Conservation (phyloP, 2,329 filamentous ascomycete species). For the Aspergillus ochraceus region DNA sequence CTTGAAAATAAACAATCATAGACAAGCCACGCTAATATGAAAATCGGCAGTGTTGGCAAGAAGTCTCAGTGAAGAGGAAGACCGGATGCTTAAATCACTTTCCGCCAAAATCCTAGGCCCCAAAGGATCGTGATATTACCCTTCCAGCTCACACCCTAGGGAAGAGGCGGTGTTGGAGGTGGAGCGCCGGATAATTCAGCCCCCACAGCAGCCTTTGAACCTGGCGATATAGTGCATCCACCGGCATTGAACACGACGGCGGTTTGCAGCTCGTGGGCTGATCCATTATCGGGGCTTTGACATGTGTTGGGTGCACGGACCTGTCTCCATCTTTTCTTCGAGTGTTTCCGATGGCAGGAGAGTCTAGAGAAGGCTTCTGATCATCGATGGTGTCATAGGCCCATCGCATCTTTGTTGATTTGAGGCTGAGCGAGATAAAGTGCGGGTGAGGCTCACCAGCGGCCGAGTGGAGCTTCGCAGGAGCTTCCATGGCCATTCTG, state of each 20-base stretch:
- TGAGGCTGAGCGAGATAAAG: not conserved
- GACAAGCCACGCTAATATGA: not conserved
- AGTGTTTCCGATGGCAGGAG: not conserved
- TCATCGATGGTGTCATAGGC: too few relatives aligned
- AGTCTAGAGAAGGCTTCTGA: too few relatives aligned
- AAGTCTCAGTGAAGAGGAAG: not conserved
- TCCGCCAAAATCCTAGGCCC: not conserved
- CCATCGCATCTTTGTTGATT: not conserved
- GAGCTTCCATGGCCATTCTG: too few relatives aligned
- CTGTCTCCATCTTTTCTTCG: not conserved
- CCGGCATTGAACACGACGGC: not conserved
- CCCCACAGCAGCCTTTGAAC: not conserved
- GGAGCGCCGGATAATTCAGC: not conserved
- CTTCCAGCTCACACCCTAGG: not conserved
- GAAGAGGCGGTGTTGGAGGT: not conserved
- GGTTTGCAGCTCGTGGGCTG: not conserved
- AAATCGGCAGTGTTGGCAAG: not conserved
- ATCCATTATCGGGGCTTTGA: not conserved
- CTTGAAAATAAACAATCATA: not conserved
- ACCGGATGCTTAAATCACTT: not conserved
- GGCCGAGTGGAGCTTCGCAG: not conserved
- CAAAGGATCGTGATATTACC: not conserved
- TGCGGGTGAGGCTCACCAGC: not conserved
- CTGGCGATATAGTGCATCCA: not conserved
- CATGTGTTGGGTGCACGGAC: too few relatives aligned